phyloP scores from a whole-genome alignment of 225 moss, liverwort and hornwort genomes.

The Takakia lepidozioides region DNA sequence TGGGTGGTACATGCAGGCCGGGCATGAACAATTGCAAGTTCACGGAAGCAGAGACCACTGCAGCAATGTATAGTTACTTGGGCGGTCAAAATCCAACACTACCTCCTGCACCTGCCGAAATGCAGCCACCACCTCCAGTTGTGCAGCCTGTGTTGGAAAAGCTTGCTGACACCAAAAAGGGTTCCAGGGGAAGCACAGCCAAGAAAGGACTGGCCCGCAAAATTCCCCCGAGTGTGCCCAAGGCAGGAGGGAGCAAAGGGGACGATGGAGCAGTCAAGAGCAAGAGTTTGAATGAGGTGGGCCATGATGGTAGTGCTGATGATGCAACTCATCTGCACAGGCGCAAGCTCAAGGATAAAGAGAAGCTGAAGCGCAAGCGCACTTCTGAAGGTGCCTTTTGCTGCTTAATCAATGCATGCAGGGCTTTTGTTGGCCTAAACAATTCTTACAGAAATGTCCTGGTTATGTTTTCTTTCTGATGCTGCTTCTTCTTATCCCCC shows the following conservation, averaged over 20 bases:
- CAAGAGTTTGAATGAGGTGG: slow-evolving; percentile 81
- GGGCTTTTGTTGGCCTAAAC: no score
- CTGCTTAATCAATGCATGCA: no score
- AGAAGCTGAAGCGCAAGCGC: slow-evolving; percentile 62
- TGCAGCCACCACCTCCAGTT: slow-evolving; percentile 19
- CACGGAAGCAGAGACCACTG: slow-evolving; percentile 67
- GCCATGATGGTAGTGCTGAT: slow-evolving; percentile 33
- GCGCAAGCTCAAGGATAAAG: slow-evolving; percentile 51
- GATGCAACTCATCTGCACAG: slow-evolving; percentile 31
- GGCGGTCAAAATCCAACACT: slow-evolving; percentile 66
- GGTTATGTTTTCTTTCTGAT: no score
- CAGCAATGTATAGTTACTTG: slow-evolving; percentile 64
- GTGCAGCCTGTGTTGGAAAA: slow-evolving; percentile 36
- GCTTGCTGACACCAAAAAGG: slow-evolving; percentile 43
- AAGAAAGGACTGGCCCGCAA: slow-evolving; percentile 70
- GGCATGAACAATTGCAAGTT: slow-evolving; percentile 80
- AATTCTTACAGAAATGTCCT: no score
- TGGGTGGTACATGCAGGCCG: slow-evolving; percentile 42
- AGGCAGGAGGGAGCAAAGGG: slow-evolving; percentile 31
- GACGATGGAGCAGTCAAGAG: slow-evolving; percentile 53
- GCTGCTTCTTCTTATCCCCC: no score
- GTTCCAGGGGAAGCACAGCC: slow-evolving; percentile 10
- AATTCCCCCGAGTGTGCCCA: slow-evolving; percentile 19
- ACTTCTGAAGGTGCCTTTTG: slow-evolving; percentile 61
- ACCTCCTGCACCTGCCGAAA: slow-evolving; percentile 18